Evolutionary conservation across 2,329 filamentous ascomycete species (phyloP), one percentile per base, ranked within the genome.

Genomic region (Coniochaeta hoffmannii): DNA sequence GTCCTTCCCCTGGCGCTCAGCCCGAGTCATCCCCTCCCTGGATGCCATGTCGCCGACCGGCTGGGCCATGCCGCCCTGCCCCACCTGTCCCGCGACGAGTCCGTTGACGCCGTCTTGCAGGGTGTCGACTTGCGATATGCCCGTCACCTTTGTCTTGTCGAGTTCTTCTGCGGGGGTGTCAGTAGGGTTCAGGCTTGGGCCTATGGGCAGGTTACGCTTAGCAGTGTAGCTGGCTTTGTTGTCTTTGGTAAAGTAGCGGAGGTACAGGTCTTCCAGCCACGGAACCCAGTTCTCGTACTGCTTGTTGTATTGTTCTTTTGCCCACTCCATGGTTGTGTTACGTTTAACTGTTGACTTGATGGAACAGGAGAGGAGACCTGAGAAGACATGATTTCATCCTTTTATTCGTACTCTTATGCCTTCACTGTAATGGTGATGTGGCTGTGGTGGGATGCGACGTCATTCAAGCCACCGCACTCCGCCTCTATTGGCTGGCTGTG

Each of bases 271-370:
- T 69, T 90, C 87, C 56, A 89, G 73, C 87, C 87, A 90, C 1
- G 87, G 87, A 67, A 89, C 79, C 87, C 87, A 90, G 63, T 72
- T 78, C 66, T 90, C 86, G 70, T 90, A 89, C 68, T 89, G 83
- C 55, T 80, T 71, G 72, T 88, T 85, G 76, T 89, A 90, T 53
- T 79, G 82, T 56, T 83, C 70, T 66, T 78, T 82, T 58, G 78
- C 69, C 78, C 79, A 85, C 63, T 86, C 81, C 50, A 53, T 53
- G 32, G 19, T 26, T 8, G 28, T 28, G 28, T 6, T 24, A 4
- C 30, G 38, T 24, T 7, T 24, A 19, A 14, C 12, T 17, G 38
- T n/a, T n/a, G n/a, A n/a, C n/a, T n/a, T 44, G 19, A 14, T 44
- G 11, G 17, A 26, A 12, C 4, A 19, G 19, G 36, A 41, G 19